Conservation (phyloP, 2,329 filamentous ascomycete genomes). For the Aurifilum marmelostoma region DNA sequence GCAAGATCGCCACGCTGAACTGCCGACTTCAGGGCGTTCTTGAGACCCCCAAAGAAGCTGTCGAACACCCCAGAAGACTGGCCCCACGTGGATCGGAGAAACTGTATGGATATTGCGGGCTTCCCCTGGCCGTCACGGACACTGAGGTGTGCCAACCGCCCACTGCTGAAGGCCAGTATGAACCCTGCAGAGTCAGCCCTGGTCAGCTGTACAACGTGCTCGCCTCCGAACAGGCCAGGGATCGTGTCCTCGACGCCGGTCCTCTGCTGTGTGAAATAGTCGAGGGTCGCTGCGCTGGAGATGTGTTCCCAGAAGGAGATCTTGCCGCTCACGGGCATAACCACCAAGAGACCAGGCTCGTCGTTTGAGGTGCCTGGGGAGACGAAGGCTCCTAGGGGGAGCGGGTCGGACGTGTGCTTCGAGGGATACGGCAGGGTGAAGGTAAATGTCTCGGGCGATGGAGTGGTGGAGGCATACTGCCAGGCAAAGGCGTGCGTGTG, state of each 20-base stretch:
- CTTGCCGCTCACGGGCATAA: slow-evolving; percentile 82
- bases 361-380: slow-evolving; percentile 76
- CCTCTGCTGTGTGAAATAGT: slow-evolving; percentile 79
- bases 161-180: slow-evolving; percentile 81
- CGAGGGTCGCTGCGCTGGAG: slow-evolving; percentile 82
- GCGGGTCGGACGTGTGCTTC: slow-evolving; percentile 66
- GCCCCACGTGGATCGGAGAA: slow-evolving; percentile 67
- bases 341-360: slow-evolving; percentile 83
- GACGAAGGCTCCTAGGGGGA: slow-evolving; percentile 83
- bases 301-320: slow-evolving; percentile 96
- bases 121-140: slow-evolving; percentile 86
- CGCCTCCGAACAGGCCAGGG: slow-evolving; percentile 75
- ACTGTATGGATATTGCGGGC: slow-evolving; percentile 76
- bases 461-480: slow-evolving; percentile 75
- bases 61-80: slow-evolving; percentile 48
- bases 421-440: slow-evolving; percentile 78
- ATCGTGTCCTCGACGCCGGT: slow-evolving; percentile 78
- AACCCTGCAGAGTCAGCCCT: slow-evolving; percentile 87
- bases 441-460: slow-evolving; percentile 75
- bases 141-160: slow-evolving; percentile 83
- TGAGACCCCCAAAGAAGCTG: slow-evolving; percentile 81
- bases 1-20: slow-evolving; percentile 76
- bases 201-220: slow-evolving; percentile 75
- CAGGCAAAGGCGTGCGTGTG: slow-evolving; percentile 84
- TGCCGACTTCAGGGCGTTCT: slow-evolving; percentile 71